phyloP scores from a whole-genome alignment of 2,329 filamentous ascomycete species.

The Cryphonectria radicalis region DNA sequence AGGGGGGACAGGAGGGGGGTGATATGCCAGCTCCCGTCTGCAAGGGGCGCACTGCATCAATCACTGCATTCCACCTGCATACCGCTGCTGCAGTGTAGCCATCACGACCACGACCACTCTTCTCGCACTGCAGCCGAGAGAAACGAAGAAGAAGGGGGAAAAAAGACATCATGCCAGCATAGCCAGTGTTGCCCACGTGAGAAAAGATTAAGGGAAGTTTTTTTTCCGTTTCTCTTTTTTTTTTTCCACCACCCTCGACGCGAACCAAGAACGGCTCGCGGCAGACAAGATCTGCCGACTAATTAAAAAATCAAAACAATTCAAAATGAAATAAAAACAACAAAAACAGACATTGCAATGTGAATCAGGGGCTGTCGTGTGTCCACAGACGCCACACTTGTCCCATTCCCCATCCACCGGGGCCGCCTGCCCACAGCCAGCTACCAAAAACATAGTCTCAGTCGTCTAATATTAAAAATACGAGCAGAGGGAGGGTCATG shows the following conservation, averaged over 20 bases:
- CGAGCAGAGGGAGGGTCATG: neutral
- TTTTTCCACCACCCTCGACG: neutral
- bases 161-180: too few species aligned
- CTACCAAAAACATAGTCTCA: neutral
- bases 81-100: neutral
- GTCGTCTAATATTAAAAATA: neutral
- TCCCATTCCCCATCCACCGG: neutral
- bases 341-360: slow-evolving; percentile 9
- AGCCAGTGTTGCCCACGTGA: neutral
- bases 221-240: too few species aligned
- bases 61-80: neutral
- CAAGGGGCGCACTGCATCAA: neutral
- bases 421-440: neutral
- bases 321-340: neutral
- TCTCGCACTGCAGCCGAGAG: neutral
- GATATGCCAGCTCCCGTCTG: neutral
- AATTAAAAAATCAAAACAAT: neutral
- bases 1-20: too few species aligned
- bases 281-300: neutral
- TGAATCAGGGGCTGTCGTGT: slow-evolving; percentile 21
- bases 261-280: neutral
- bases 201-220: neutral
- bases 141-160: neutral
- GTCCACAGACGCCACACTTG: slow-evolving; percentile 1
- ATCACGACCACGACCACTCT: neutral